Percentiles rank a stretch among this genome's conserved stretches.
Conservation (phyloP, 352 stramenopile genomes). For the Pythium scleroteichum region DNA sequence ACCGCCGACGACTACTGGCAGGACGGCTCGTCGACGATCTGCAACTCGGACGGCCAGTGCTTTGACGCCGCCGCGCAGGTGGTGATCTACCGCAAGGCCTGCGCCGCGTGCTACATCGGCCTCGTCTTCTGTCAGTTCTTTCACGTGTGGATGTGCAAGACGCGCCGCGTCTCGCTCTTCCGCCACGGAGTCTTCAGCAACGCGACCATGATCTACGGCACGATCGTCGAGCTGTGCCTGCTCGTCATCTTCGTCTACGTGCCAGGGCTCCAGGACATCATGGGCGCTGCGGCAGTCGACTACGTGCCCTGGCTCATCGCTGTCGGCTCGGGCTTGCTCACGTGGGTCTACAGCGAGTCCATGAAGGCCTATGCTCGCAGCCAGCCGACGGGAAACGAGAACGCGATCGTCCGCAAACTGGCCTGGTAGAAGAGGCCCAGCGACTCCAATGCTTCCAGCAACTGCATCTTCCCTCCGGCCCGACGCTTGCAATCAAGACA, state of each 20-base stretch:
- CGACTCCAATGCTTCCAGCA: too few species aligned
- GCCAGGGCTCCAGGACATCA: constrained; percentile 41
- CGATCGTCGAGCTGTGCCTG: constrained; percentile 40
- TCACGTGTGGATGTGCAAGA: constrained; percentile 87
- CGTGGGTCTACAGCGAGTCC: constrained; percentile 41
- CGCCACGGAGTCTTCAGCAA: constrained; percentile 75
- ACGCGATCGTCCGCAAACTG: not conserved
- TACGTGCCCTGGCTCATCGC: constrained; percentile 58
- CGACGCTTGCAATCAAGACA: too few species aligned
- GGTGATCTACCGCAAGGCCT: constrained; percentile 56
- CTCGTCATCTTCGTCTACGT: constrained; percentile 55
- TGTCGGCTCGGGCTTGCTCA: constrained; percentile 33
- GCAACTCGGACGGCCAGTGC: constrained; percentile 27
- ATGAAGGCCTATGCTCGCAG: constrained; percentile 29
- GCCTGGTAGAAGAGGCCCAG: too few species aligned
- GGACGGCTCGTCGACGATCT: constrained; percentile 28
- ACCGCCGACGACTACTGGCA: constrained; percentile 37
- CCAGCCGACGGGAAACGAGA: not conserved
- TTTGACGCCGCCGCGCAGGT: constrained; percentile 44
- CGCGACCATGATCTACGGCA: constrained; percentile 70
- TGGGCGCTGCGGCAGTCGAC: constrained; percentile 35
- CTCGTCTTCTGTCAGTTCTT: constrained; percentile 83
- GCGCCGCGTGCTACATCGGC: constrained; percentile 68
- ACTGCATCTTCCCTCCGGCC: too few species aligned
- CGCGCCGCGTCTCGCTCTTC: constrained; percentile 67